A percentile compares a stretch with the other conserved stretches of the same genome.
Evolutionary conservation across 257 asterid species (phyloP).

Genomic region (Gardenia jasminoides): DNA sequence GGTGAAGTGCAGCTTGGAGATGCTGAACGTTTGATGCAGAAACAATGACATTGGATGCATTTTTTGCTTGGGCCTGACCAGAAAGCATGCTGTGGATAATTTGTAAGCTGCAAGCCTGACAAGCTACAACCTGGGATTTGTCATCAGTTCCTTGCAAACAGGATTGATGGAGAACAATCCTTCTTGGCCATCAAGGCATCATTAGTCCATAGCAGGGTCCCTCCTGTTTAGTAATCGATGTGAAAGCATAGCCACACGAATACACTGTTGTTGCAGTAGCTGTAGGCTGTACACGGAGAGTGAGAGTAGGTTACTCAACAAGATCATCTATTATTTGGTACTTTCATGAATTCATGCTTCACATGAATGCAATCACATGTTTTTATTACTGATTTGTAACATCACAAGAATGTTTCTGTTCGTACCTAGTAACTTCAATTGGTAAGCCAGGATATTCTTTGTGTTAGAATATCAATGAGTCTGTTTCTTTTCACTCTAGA

Average conservation of each 20-base stretch:
- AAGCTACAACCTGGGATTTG: background rate
- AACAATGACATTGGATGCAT: conserved; percentile 16
- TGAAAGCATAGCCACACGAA: background rate
- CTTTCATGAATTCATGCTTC: no score
- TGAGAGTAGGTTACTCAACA: background rate
- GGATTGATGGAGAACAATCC: background rate
- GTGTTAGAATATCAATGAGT: no score
- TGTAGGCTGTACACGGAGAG: background rate
- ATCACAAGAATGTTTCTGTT: background rate
- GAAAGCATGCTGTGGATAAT: background rate
- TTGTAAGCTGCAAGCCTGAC: background rate
- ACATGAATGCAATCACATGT: no score
- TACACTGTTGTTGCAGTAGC: background rate
- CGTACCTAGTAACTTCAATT: background rate
- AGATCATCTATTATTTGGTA: conserved; percentile 6
- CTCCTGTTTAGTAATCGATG: background rate
- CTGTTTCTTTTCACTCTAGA: no score
- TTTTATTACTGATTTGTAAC: no score
- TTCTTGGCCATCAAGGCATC: background rate
- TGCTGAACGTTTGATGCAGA: conserved; percentile 68
- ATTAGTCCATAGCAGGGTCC: background rate
- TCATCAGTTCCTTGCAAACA: background rate
- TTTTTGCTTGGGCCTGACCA: background rate
- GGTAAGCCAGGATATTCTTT: no score
- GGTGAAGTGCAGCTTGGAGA: conserved; percentile 70